Evolutionary conservation across 176 grass and related monocot genomes (phyloP).

Genomic region (Aechmea fasciata): DNA sequence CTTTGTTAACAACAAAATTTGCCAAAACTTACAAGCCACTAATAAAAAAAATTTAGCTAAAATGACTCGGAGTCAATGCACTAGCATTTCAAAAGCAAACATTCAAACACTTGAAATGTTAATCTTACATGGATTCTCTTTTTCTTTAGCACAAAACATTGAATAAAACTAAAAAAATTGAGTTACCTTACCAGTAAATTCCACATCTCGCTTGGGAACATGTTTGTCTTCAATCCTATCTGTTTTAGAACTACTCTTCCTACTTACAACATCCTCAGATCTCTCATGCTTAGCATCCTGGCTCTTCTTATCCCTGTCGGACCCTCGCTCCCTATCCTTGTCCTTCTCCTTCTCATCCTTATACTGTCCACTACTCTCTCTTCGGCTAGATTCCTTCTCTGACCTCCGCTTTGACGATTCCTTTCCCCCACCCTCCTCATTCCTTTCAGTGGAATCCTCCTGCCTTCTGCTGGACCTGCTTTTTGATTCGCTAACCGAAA

Average conservation of each 20-base stretch:
- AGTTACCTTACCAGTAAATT: conserved; percentile 47
- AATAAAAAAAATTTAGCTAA: too few species aligned
- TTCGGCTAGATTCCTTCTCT: conserved; percentile 42
- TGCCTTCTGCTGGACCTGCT: conserved; percentile 41
- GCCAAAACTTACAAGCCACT: too few species aligned
- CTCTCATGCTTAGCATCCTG: conserved; percentile 65
- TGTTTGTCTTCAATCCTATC: conserved; percentile 35
- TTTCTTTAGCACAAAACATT: background rate
- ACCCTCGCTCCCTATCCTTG: conserved; percentile 40
- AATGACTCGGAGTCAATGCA: background rate
- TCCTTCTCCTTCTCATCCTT: conserved; percentile 71
- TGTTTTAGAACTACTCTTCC: conserved; percentile 54
- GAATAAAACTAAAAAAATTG: conserved; percentile 12
- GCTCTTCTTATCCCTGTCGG: conserved; percentile 51
- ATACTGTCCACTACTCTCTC: conserved; percentile 44
- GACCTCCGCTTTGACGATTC: conserved; percentile 41
- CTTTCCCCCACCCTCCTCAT: conserved; percentile 35
- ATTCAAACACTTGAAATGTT: background rate
- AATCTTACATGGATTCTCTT: background rate
- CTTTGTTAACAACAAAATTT: too few species aligned
- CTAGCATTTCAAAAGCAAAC: background rate
- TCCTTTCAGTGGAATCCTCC: conserved; percentile 24
- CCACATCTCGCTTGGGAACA: conserved; percentile 40
- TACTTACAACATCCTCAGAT: conserved; percentile 54
- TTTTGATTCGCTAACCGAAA: conserved; percentile 52